Conservation (phyloP, 1,284 basidiomycete genomes). For the Thelephora terrestris region DNA sequence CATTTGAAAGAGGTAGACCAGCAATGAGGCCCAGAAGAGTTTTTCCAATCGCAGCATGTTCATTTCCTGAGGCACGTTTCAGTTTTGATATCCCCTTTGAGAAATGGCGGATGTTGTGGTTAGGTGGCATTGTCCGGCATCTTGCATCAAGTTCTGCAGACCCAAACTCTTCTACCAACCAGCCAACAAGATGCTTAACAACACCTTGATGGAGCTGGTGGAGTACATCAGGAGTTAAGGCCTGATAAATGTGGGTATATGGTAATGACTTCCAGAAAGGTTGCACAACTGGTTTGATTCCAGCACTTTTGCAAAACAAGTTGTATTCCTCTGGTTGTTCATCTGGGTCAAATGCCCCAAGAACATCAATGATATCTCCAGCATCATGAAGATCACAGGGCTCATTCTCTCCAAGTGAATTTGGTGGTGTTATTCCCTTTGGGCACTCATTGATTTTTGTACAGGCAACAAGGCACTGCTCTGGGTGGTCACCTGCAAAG, state of each 20-base stretch:
- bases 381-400: slow-evolving; percentile 3
- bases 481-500: too few relatives aligned
- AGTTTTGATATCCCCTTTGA: slow-evolving; percentile 28
- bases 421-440: slow-evolving; percentile 5
- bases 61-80: slow-evolving; percentile 21
- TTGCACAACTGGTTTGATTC: too few relatives aligned
- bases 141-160: slow-evolving; percentile 25
- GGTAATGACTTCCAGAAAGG: neutral
- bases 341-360: neutral
- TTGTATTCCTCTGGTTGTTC: slow-evolving; percentile 6
- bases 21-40: slow-evolving; percentile 21
- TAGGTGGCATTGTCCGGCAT: slow-evolving; percentile 18
- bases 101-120: slow-evolving; percentile 28
- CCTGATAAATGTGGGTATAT: neutral
- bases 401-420: slow-evolving; percentile 6
- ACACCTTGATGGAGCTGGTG: slow-evolving; percentile 19
- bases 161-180: slow-evolving; percentile 15
- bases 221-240: slow-evolving; percentile 6
- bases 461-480: slow-evolving; percentile 17
- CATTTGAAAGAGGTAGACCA: slow-evolving; percentile 9
- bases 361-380: slow-evolving; percentile 5
- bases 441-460: slow-evolving; percentile 13
- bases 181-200: slow-evolving; percentile 26
- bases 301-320: slow-evolving; percentile 9
- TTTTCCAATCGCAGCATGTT: slow-evolving; percentile 24